Conservation (phyloP, 2,329 filamentous ascomycete genomes). For the Claviceps sp. region DNA sequence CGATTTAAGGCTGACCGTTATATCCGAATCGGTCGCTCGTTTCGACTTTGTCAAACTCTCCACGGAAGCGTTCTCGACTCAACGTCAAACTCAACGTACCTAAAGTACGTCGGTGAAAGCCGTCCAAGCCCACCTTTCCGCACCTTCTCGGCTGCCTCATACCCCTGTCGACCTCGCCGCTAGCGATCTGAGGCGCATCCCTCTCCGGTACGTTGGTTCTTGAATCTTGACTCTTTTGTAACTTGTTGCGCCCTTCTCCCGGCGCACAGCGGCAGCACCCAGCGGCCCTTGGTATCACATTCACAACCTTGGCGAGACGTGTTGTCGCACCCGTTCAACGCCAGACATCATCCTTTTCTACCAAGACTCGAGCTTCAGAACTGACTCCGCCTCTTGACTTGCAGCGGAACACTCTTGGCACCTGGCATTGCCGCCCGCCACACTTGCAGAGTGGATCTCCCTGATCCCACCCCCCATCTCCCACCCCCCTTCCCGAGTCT, state of each 20-base stretch:
- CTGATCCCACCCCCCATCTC: neutral
- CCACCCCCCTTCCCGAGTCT: neutral
- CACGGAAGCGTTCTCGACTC: neutral
- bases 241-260: neutral
- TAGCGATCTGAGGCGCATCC: slow-evolving; percentile 8
- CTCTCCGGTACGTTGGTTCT: slow-evolving; percentile 6
- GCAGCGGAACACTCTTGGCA: neutral
- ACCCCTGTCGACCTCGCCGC: slow-evolving; percentile 13
- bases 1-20: neutral
- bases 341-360: neutral
- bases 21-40: neutral
- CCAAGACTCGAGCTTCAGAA: neutral
- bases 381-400: neutral
- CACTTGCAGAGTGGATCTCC: neutral
- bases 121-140: neutral
- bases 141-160: slow-evolving; percentile 6
- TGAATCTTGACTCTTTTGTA: slow-evolving; percentile 3
- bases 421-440: neutral
- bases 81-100: neutral
- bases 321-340: neutral
- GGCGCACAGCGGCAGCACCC: slow-evolving; percentile 3
- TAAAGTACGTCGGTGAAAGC: neutral
- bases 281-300: neutral
- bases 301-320: neutral
- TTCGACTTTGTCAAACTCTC: neutral